Base-by-base conservation (phyloP, 139 green algal genomes). In the Micractinium conductrix region DNA sequence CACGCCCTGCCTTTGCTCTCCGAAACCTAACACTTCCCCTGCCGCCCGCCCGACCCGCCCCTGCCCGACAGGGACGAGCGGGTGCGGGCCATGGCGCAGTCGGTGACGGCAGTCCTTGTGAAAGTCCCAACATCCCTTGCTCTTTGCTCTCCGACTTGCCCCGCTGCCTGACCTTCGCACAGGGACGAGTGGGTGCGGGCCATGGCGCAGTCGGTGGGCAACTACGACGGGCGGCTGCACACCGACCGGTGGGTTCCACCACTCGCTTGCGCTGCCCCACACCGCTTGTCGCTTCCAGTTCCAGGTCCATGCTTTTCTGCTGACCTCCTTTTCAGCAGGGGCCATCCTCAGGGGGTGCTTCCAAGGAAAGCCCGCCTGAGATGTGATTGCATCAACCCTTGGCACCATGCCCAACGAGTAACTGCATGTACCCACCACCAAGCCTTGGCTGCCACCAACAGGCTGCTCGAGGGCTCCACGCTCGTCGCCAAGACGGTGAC, bases 171-270 rank as follows among this genome's bases (percentile, higher is more conserved):
- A 19, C 53, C 26, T 22, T 16, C 48, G 10, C 48, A 10, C 78
- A 86, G 81, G 72, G 81, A 90, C 43, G 86, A 90, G 72, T 90
- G 86, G 86, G 81, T 90, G 40, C 50, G 74, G 0, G 82, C 86
- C 55, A 74, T 78, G 53, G 86, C 60, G 6, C 35, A 43, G 55
- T 81, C 82, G 1, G 86, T 90, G 62, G 75, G 44, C 22, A 35
- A 26, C n/a, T 90, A 88, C 44, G 86, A 90, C 65, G 86, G 86
- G 1, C 55, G 63, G 1, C 60, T 90, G 55, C 86, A 90, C 81
- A 78, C 55, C 44, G 82, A 75, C 44, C 17, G 35, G n/a, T n/a
- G n/a, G 9, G n/a, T n/a, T n/a, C n/a, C n/a, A n/a, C n/a, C n/a
- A n/a, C n/a, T 50, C 33, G 58, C 58, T 68, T 2, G 58, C 58